A percentile compares a stretch with the other conserved stretches of the same genome.
Evolutionary conservation across 805 yeast species (phyloP).

Genomic region (Yarrowia yakushimensis): DNA sequence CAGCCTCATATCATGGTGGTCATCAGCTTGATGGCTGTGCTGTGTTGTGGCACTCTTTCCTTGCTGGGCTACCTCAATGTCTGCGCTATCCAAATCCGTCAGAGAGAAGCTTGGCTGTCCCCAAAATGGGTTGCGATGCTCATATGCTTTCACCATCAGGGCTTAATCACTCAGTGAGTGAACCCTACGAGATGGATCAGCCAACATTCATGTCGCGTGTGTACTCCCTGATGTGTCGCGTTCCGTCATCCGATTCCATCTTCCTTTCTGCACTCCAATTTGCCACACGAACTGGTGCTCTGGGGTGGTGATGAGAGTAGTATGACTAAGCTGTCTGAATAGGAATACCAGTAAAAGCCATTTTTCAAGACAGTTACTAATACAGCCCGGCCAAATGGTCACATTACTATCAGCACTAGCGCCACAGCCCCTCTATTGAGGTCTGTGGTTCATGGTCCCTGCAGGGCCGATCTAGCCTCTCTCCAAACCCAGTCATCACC

Average conservation of each 20-base stretch:
- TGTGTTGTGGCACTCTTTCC: neutral
- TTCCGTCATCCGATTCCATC: neutral
- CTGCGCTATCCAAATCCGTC: neutral
- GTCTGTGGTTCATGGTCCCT: neutral
- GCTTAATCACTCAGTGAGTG: neutral
- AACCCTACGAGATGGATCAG: neutral
- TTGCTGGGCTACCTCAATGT: neutral
- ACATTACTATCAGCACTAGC: neutral
- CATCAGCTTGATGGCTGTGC: neutral
- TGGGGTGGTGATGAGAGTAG: neutral
- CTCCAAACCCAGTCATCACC: neutral
- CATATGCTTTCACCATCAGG: neutral
- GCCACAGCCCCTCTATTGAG: neutral
- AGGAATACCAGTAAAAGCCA: neutral
- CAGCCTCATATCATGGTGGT: neutral
- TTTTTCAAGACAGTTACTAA: neutral
- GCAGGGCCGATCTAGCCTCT: neutral
- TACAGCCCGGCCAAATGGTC: neutral
- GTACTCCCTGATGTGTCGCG: neutral
- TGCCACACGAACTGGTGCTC: neutral
- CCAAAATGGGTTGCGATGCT: neutral
- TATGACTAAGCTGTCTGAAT: neutral
- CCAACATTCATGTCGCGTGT: neutral
- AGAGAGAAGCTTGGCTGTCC: neutral
- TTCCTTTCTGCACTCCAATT: neutral